Conservation (phyloP, 129 eudicot genomes). For the Oenanthe sinensis region DNA sequence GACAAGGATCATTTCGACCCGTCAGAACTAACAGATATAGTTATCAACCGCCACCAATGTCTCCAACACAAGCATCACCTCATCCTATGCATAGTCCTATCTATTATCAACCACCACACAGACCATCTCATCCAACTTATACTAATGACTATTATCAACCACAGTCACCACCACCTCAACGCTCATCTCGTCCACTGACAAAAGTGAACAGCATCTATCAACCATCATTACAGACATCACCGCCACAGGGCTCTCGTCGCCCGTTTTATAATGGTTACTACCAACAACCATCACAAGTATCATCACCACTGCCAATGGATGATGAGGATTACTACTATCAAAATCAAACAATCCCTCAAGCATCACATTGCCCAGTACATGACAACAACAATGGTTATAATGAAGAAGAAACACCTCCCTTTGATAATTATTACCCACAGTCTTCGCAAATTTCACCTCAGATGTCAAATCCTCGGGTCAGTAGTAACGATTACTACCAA, state of each 20-base stretch:
- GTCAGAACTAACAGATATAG: background rate
- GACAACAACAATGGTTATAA: constrained; percentile 10
- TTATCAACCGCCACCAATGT: background rate
- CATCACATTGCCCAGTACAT: background rate
- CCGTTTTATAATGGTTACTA: constrained; percentile 12
- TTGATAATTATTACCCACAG: background rate
- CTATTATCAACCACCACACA: background rate
- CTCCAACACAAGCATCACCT: background rate
- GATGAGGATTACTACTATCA: constrained; percentile 11
- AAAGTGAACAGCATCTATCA: background rate
- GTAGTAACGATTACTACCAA: background rate
- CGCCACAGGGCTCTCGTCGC: background rate
- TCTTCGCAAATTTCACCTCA: background rate
- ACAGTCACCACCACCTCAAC: background rate
- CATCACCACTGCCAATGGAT: constrained; percentile 1
- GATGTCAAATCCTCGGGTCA: no score
- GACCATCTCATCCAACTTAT: constrained; percentile 8
- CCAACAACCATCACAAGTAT: constrained; percentile 17
- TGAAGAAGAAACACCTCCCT: constrained; percentile 13
- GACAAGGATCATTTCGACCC: background rate
- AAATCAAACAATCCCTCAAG: constrained; percentile 7
- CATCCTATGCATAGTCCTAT: background rate
- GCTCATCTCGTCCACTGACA: background rate
- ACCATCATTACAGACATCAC: background rate
- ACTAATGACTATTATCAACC: constrained; percentile 20